Conservation (phyloP, 1,284 basidiomycete genomes). For the Hortiboletus rubellus region DNA sequence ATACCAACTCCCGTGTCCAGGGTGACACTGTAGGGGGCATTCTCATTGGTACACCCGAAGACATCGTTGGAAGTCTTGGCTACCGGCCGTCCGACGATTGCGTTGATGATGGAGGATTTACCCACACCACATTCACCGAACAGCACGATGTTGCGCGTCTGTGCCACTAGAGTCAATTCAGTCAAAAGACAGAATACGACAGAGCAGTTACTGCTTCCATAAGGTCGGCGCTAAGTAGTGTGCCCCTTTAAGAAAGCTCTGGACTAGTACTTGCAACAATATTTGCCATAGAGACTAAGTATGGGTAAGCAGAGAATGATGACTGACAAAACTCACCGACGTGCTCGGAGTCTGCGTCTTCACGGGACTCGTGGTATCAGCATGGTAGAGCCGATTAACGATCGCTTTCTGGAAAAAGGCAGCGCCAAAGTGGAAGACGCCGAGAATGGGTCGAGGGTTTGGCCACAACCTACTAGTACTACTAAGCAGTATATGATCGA, state of each 20-base stretch:
- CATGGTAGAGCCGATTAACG: neutral
- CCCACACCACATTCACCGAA: slow-evolving; percentile 31
- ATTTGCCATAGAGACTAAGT: neutral
- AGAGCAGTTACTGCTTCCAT: slow-evolving; percentile 17
- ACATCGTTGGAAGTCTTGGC: slow-evolving; percentile 21
- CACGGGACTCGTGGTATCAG: neutral
- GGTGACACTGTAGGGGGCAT: slow-evolving; percentile 4
- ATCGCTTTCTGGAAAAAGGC: neutral
- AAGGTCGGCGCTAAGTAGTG: neutral
- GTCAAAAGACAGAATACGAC: neutral
- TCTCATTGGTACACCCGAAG: slow-evolving; percentile 14
- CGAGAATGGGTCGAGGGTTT: slow-evolving; percentile 10
- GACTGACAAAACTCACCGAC: slow-evolving; percentile 10
- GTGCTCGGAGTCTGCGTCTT: neutral
- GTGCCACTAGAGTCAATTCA: neutral
- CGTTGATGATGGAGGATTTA: slow-evolving; percentile 32
- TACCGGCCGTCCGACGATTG: slow-evolving; percentile 12
- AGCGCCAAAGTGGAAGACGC: neutral
- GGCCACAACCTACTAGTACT: neutral
- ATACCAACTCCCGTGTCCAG: slow-evolving; percentile 10
- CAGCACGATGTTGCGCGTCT: slow-evolving; percentile 26
- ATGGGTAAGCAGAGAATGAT: neutral
- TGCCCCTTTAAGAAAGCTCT: neutral
- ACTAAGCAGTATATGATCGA: no score
- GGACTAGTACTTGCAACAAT: neutral